Percentiles rank a stretch among this genome's conserved stretches.
Evolutionary conservation across 768 basidiomycete species (phyloP).

Genomic region (Lepiota subincarnata): DNA sequence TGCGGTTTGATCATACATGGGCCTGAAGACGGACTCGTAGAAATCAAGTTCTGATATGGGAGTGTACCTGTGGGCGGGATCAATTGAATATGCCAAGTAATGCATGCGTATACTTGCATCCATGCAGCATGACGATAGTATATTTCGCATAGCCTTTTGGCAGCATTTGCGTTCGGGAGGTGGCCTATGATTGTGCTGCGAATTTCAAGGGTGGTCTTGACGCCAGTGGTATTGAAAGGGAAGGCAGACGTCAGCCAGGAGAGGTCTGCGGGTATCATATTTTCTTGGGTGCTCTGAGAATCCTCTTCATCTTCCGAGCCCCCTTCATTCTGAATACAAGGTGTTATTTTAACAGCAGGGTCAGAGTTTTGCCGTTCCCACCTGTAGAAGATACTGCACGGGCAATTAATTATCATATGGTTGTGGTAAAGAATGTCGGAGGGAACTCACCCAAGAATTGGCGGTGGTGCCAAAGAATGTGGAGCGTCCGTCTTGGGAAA

Average conservation of each 20-base stretch:
- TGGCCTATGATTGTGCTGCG: slow-evolving; percentile 40
- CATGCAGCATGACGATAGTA: slow-evolving; percentile 69
- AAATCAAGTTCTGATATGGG: slow-evolving; percentile 62
- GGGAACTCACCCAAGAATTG: slow-evolving; percentile 58
- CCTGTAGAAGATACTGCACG: slow-evolving; percentile 61
- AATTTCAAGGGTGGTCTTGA: slow-evolving; percentile 39
- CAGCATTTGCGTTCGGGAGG: slow-evolving; percentile 39
- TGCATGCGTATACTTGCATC: slow-evolving; percentile 46
- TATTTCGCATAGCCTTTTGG: slow-evolving; percentile 38
- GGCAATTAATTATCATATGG: slow-evolving; percentile 17
- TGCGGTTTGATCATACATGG: slow-evolving; percentile 45
- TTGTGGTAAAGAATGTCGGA: slow-evolving; percentile 3
- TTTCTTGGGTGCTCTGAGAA: slow-evolving; percentile 26
- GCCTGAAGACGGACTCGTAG: slow-evolving; percentile 44
- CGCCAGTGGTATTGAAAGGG: slow-evolving; percentile 46
- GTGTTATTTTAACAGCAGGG: slow-evolving; percentile 4
- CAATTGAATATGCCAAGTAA: not conserved
- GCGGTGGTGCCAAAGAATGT: slow-evolving; percentile 65
- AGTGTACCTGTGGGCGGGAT: slow-evolving; percentile 45
- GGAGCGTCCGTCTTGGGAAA: slow-evolving; percentile 57
- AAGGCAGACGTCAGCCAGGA: slow-evolving; percentile 61
- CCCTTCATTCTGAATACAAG: slow-evolving; percentile 51
- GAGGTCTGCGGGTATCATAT: slow-evolving; percentile 43
- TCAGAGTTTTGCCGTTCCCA: slow-evolving; percentile 23
- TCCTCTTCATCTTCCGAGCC: slow-evolving; percentile 52